Evolutionary conservation across 2,329 filamentous ascomycete genomes (phyloP), one percentile per base, ranked within the genome.

Genomic region (Rutstroemia sp.): DNA sequence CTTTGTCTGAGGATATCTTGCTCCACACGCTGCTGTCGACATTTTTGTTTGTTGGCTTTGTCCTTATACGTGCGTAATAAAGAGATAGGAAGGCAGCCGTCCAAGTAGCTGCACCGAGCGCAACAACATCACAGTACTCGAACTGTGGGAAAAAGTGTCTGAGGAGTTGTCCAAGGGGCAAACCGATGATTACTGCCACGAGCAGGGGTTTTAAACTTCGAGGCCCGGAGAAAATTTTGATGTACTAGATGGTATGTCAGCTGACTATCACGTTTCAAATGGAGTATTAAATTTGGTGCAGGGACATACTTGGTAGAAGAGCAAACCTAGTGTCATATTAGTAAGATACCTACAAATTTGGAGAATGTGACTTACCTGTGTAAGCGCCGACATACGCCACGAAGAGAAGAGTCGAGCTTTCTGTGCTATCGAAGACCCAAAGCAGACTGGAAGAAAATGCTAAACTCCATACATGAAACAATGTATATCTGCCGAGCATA

Each of bases 181-280:
- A 66, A 6, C 78, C 79, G 16, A 79, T 52, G 18, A 72, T 52
- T 4, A 74, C 70, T 12, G 76, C 77, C n/a, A 71, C 61, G 6
- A 78, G 61, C 5, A 81, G 71, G 5, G 76, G 75, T 61, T 75
- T 75, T 45, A 79, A 67, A 1, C 75, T 74, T 54, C 75, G 71
- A 1, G 75, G 73, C 0, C 77, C 78, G 7, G 74, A 74, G 63
- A 78, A 80, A 44, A 80, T 79, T 65, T 75, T 77, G 41, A 71
- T 77, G 66, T 77, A 78, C 63, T 78, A 78, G 57, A 49, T 49
- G 7, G n/a, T 3, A 49, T 39, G 4, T 53, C 30, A 54, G 52
- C 34, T 27, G n/a, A 34, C 21, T 19, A 42, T 41, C 14, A 16
- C 25, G 3, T 9, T 7, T 10, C 19, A 5, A 48, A 54, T 25